A percentile compares a stretch with the other conserved stretches of the same genome.
These are phyloP conservation scores for Aspergillus steynii DNA, from an alignment of 495 filamentous ascomycete species.

Conservation along the genomic window DNA sequence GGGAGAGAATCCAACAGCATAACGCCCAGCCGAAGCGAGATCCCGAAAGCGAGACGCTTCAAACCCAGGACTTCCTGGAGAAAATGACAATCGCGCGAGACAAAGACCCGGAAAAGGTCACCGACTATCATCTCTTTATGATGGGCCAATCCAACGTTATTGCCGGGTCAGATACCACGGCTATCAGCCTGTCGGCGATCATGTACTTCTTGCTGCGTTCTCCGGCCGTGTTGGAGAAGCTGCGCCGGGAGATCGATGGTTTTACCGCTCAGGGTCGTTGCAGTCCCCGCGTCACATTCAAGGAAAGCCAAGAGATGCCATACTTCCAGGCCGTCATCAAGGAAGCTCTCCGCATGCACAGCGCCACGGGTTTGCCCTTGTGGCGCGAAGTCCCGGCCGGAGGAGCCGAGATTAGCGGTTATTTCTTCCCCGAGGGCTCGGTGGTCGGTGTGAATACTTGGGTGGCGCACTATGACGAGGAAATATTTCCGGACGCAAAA, in stretches of 20 bases:
- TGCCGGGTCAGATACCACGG: constrained; percentile 59
- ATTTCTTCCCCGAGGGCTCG: constrained; percentile 41
- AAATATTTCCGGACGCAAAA: constrained; percentile 43
- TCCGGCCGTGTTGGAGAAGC: constrained; percentile 32
- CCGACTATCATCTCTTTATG: constrained; percentile 48
- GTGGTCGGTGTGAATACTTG: constrained; percentile 56
- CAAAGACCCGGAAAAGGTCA: constrained; percentile 57
- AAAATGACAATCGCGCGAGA: constrained; percentile 59
- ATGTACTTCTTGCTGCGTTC: constrained; percentile 52
- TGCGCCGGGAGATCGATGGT: constrained; percentile 47
- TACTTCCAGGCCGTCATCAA: constrained; percentile 52
- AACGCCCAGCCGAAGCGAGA: constrained; percentile 17
- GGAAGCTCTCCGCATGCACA: constrained; percentile 44
- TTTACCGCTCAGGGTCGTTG: constrained; percentile 29
- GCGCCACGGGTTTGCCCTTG: constrained; percentile 39
- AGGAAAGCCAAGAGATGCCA: constrained; percentile 50
- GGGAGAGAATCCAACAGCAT: constrained; percentile 41
- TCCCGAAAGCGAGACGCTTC: constrained; percentile 28
- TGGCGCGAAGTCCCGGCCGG: constrained; percentile 43
- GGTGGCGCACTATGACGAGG: constrained; percentile 50
- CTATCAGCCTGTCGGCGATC: constrained; percentile 49
- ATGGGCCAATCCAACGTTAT: constrained; percentile 52
- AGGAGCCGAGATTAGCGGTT: constrained; percentile 35
- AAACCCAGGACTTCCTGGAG: constrained; percentile 49
- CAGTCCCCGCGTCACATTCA: constrained; percentile 40